Evolutionary conservation across 768 basidiomycete species (phyloP).

Genomic region (Lyophyllum semitale): DNA sequence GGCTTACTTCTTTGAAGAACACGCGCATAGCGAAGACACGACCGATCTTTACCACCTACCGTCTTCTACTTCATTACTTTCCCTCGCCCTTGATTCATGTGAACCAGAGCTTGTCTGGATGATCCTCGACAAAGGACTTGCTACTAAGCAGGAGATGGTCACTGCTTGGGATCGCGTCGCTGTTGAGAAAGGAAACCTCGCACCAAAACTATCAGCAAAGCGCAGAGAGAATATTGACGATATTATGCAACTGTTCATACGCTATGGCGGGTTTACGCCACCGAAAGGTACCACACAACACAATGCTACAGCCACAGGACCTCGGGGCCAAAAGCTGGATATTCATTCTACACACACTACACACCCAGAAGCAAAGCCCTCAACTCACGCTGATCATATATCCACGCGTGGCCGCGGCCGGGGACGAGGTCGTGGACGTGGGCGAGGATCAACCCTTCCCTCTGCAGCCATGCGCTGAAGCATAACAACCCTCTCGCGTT

Average conservation of each 20-base stretch:
- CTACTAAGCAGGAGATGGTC: conserved; percentile 47
- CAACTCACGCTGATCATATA: conserved; percentile 13
- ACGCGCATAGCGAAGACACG: conserved; percentile 58
- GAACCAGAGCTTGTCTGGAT: conserved; percentile 68
- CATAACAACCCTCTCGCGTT: background rate
- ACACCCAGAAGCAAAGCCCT: background rate
- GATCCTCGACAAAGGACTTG: conserved; percentile 61
- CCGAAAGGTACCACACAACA: conserved; percentile 25
- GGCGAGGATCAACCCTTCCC: conserved; percentile 1
- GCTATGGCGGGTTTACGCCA: conserved; percentile 52
- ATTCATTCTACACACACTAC: background rate
- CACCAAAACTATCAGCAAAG: conserved; percentile 22
- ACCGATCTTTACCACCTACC: conserved; percentile 48
- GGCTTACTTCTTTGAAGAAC: conserved; percentile 60
- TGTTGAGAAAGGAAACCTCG: conserved; percentile 29
- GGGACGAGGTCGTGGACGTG: conserved; percentile 28
- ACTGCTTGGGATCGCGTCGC: conserved; percentile 52
- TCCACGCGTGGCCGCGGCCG: conserved; percentile 36
- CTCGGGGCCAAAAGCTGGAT: background rate
- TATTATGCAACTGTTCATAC: conserved; percentile 53
- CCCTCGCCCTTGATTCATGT: conserved; percentile 57
- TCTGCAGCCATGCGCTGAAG: conserved; percentile 15
- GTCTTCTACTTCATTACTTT: conserved; percentile 45
- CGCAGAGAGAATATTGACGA: conserved; percentile 44
- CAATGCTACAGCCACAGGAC: background rate